Conservation (phyloP, 257 asterid genomes). For the Buddleja alternifolia region DNA sequence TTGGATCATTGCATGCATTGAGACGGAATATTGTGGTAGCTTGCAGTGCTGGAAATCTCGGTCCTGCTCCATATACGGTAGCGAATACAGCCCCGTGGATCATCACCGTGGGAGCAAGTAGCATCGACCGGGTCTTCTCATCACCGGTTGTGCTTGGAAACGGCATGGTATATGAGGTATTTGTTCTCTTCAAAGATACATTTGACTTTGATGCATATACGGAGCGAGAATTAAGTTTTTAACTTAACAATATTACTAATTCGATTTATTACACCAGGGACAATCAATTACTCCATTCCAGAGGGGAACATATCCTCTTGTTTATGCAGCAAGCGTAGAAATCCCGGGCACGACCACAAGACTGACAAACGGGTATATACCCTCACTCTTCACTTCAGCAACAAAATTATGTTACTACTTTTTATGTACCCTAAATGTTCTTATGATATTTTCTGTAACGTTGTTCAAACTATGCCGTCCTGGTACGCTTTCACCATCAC, state of each 20-base stretch:
- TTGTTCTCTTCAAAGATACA: too few relatives aligned
- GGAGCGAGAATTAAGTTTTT: too few relatives aligned
- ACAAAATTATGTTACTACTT: background rate
- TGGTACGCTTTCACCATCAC: constrained; percentile 48
- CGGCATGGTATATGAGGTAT: constrained; percentile 35
- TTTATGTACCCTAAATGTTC: background rate
- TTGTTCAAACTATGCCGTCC: constrained; percentile 33
- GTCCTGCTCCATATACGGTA: constrained; percentile 34
- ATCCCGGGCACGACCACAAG: constrained; percentile 42
- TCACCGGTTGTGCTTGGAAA: constrained; percentile 43
- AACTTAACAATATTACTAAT: background rate
- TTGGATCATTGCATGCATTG: constrained; percentile 44
- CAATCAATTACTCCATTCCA: constrained; percentile 43
- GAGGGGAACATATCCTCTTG: constrained; percentile 38
- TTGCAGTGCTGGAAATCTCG: constrained; percentile 48
- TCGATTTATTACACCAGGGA: constrained; percentile 35
- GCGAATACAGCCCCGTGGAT: constrained; percentile 51
- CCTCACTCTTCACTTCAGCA: too few relatives aligned
- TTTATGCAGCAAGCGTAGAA: constrained; percentile 47
- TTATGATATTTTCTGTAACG: background rate
- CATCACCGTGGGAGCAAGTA: constrained; percentile 49
- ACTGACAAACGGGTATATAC: constrained; percentile 34
- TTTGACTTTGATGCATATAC: too few relatives aligned
- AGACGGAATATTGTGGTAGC: constrained; percentile 37
- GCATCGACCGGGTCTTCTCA: constrained; percentile 38